A percentile compares a stretch with the other conserved stretches of the same genome.
phyloP scores from a whole-genome alignment of 73 alveolate genomes.

The Blepharisma stoltei region DNA sequence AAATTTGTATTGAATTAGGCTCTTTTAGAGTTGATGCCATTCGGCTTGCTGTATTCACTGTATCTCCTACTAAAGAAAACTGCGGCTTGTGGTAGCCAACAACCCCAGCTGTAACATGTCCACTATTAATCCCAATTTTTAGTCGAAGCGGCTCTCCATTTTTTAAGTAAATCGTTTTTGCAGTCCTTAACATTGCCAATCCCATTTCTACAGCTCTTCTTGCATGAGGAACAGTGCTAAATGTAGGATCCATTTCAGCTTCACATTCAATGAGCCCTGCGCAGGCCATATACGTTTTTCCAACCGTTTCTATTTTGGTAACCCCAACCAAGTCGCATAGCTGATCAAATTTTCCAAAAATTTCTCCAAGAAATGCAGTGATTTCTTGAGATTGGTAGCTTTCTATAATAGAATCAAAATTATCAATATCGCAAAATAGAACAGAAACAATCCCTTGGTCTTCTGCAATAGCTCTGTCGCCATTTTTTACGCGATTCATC shows the following conservation, averaged over 20 bases:
- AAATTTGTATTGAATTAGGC: constrained; percentile 16
- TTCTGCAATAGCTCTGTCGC: constrained; percentile 63
- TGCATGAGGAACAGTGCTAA: constrained; percentile 36
- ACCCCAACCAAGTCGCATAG: constrained; percentile 49
- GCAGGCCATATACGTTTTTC: constrained; percentile 81
- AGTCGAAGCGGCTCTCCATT: constrained; percentile 39
- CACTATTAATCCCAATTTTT: constrained; percentile 97
- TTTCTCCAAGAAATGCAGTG: constrained; percentile 55
- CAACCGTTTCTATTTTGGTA: constrained; percentile 80
- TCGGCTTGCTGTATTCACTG: constrained; percentile 98
- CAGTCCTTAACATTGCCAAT: constrained; percentile 11
- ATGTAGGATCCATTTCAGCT: constrained; percentile 31
- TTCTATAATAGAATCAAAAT: constrained; percentile 68
- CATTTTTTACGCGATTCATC: constrained; percentile 63
- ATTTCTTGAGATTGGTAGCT: constrained; percentile 52
- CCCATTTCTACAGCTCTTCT: constrained; percentile 31
- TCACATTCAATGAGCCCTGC: constrained; percentile 82
- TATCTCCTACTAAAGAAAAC: constrained; percentile 97
- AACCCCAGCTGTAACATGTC: constrained; percentile 97
- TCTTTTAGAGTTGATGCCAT: constrained; percentile 79
- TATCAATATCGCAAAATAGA: constrained; percentile 68
- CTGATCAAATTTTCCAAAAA: constrained; percentile 72
- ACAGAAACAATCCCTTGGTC: constrained; percentile 68
- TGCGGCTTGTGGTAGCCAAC: constrained; percentile 98
- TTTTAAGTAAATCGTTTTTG: constrained; percentile 15